Base-by-base conservation (phyloP, 2,329 filamentous ascomycete species). In the Aspergillus unguis region DNA sequence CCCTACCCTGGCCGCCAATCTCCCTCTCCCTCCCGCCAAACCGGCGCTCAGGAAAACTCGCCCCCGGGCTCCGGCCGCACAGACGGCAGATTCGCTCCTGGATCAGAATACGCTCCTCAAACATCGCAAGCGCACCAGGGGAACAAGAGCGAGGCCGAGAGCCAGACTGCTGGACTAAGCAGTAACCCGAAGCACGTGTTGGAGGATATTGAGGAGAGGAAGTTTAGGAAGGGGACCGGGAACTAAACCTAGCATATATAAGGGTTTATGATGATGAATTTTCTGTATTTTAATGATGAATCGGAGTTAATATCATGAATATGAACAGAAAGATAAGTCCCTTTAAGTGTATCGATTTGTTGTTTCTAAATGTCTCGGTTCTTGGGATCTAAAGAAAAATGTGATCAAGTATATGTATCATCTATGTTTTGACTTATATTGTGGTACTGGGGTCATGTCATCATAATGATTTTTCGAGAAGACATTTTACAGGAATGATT, bases 1-100 rank as follows among this genome's bases (percentile, higher is more conserved):
- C 80, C 78, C 66, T 7, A 37, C n/a, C 73, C 81, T 72, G 87
- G 88, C 70, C 85, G 85, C 67, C 82, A 95, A 74, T 95, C 90
- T 31, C 91, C 90, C 57, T 76, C 85, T 48, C 88, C 88, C 28
- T 84, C 88, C 75, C 68, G 71, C 60, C 88, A 90, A 73, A 75
- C 78, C 35, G 85, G 82, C 54, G 72, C 77, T 50, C 89, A 94
- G 75, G 72, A 83, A 53, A 75, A 82, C 40, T 44, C 38, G 23
- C 47, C 47, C 9, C 32, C 40, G 2, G 47, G 47, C 2, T 50
- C 47, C 26, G 47, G 47, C 40, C 47, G 27, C 26, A 26, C 31
- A 26, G 40, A 50, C n/a, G 7, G 32, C 47, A 50, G 44, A 9
- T 50, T 62, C 6, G 57, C 65, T 35, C 10, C 55, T 3, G 52